Conservation (phyloP, 2,329 filamentous ascomycete genomes). For the Ophiostoma sp. region DNA sequence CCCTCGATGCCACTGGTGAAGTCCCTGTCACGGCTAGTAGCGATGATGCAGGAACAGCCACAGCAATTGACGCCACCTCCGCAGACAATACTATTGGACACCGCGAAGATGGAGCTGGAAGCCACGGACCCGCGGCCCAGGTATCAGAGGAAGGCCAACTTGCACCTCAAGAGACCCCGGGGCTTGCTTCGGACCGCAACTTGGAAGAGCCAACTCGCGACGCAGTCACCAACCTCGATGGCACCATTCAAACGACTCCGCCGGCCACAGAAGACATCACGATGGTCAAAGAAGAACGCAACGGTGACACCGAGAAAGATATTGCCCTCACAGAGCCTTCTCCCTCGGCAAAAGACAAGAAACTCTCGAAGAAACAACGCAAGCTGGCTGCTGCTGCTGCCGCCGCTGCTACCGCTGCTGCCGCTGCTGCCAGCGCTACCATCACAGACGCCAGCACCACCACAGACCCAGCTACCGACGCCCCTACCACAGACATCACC, state of each 20-base stretch:
- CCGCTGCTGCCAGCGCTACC: background rate
- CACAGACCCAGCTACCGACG: background rate
- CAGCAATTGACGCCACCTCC: background rate
- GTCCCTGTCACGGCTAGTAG: background rate
- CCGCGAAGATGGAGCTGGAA: background rate
- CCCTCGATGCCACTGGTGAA: background rate
- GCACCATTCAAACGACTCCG: background rate
- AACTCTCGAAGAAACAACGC: constrained; percentile 23
- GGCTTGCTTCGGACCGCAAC: constrained; percentile 20
- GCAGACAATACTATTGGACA: background rate
- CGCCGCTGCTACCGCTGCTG: constrained; percentile 15
- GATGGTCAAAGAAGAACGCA: background rate
- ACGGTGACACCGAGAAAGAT: background rate
- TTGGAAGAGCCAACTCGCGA: constrained; percentile 18
- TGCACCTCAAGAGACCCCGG: constrained; percentile 17
- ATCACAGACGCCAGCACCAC: background rate
- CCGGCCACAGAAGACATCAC: background rate
- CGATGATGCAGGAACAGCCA: background rate
- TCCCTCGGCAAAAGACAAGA: constrained; percentile 16
- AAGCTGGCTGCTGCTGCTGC: constrained; percentile 23
- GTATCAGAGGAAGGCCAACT: background rate
- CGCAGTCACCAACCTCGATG: constrained; percentile 1
- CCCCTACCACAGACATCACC: background rate
- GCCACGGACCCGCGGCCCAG: background rate
- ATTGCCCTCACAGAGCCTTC: background rate